Evolutionary conservation across 2,329 filamentous ascomycete genomes (phyloP).

Genomic region (Camptophora hylomeconis): DNA sequence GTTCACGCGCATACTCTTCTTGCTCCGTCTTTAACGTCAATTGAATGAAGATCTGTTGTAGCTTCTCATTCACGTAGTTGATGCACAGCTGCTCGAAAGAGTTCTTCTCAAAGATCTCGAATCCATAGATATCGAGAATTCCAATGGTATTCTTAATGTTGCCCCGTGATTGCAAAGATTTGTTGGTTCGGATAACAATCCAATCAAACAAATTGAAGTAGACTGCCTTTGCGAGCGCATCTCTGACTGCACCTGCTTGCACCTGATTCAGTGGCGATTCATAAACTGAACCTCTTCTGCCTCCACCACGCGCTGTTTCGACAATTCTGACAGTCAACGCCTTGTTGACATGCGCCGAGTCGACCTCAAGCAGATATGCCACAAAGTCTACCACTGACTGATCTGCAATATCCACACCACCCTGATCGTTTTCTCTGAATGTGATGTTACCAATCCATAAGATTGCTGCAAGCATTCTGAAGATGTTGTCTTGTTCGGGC

Average conservation of each 20-base stretch:
- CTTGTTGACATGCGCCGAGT: constrained; percentile 65
- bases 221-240: constrained; percentile 87
- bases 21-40: constrained; percentile 92
- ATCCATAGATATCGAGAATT: constrained; percentile 97
- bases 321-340: constrained; percentile 83
- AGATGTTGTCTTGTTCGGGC: constrained; percentile 86
- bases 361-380: constrained; percentile 83
- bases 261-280: constrained; percentile 72
- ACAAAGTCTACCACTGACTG: constrained; percentile 89
- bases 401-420: constrained; percentile 76
- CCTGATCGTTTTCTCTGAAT: constrained; percentile 77
- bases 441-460: constrained; percentile 92
- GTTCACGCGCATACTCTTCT: constrained; percentile 88
- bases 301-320: constrained; percentile 50
- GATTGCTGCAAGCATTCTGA: constrained; percentile 83
- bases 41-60: constrained; percentile 98
- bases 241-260: constrained; percentile 74
- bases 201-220: constrained; percentile 98
- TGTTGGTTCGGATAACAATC: constrained; percentile 89
- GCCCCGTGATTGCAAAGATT: constrained; percentile 68
- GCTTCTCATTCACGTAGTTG: constrained; percentile 98
- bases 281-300: constrained; percentile 53
- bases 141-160: constrained; percentile 73
- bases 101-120: constrained; percentile 98
- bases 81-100: constrained; percentile 98